Percentiles rank a stretch among this genome's conserved stretches.
These are phyloP conservation scores for Akanthomyces muscarius DNA, from an alignment of 2,329 filamentous ascomycete genomes.

Conservation along the genomic window DNA sequence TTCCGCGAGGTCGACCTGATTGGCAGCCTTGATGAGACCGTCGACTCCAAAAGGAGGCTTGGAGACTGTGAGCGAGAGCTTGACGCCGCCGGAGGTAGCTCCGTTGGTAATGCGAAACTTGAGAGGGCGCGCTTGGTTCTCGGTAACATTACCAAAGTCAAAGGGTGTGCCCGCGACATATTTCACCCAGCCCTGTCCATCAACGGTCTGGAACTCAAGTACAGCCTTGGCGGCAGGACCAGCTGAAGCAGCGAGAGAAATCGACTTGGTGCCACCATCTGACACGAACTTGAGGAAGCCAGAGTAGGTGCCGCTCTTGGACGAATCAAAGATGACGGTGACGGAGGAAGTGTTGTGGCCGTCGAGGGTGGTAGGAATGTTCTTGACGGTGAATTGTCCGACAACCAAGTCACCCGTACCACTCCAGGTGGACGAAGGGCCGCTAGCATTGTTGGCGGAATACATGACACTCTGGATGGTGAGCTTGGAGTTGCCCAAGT, in stretches of 20 bases:
- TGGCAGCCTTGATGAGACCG: constrained; percentile 51
- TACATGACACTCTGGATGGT: constrained; percentile 42
- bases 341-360: constrained; percentile 38
- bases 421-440: constrained; percentile 40
- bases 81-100: constrained; percentile 41
- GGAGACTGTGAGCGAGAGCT: constrained; percentile 53
- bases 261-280: constrained; percentile 44
- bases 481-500: constrained; percentile 45
- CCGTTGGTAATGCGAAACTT: constrained; percentile 52
- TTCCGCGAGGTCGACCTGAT: constrained; percentile 55
- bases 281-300: constrained; percentile 46
- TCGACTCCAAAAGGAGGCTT: constrained; percentile 55
- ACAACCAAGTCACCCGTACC: constrained; percentile 35
- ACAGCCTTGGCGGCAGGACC: constrained; percentile 46
- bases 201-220: constrained; percentile 51
- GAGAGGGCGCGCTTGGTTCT: constrained; percentile 45
- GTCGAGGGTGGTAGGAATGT: constrained; percentile 42
- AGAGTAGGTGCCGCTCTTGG: constrained; percentile 43
- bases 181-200: constrained; percentile 47
- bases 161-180: constrained; percentile 44
- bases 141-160: constrained; percentile 51
- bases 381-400: constrained; percentile 46
- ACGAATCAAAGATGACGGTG: constrained; percentile 45
- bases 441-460: constrained; percentile 39
- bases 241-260: constrained; percentile 47